phyloP scores from a whole-genome alignment of 257 asterid genomes.

The Solanum lycopersicoides region DNA sequence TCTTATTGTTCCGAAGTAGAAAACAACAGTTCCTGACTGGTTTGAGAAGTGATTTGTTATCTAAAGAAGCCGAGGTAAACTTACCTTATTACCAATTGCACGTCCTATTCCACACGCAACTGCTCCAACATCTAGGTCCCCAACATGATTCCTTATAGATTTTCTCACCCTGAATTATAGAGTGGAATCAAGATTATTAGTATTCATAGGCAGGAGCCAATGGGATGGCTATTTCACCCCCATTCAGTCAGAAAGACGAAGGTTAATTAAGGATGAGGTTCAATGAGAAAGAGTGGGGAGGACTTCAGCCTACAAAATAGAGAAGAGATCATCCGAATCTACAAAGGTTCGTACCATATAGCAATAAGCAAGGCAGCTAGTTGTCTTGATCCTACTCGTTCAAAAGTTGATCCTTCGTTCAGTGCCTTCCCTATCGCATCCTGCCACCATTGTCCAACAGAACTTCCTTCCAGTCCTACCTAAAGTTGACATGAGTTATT shows the following conservation, averaged over 20 bases:
- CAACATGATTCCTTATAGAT: constrained; percentile 57
- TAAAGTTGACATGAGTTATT: constrained; percentile 25
- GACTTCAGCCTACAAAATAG: background rate
- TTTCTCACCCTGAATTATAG: constrained; percentile 63
- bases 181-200: background rate
- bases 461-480: constrained; percentile 99
- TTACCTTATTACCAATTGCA: constrained; percentile 96
- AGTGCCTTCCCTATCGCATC: constrained; percentile 81
- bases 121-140: constrained; percentile 86
- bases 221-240: background rate
- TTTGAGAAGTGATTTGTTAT: background rate
- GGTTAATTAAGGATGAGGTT: background rate
- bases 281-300: background rate
- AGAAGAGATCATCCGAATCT: background rate
- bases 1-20: background rate
- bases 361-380: constrained; percentile 89
- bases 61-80: background rate
- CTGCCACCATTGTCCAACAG: constrained; percentile 98
- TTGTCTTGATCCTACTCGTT: constrained; percentile 91
- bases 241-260: background rate
- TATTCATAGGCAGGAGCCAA: background rate
- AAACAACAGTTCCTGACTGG: background rate
- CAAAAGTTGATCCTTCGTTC: constrained; percentile 72
- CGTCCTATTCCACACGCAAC: constrained; percentile 97
- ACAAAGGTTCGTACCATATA: constrained; percentile 45